Conservation (phyloP, 176 grass and related monocot species). For the maize (Zea mays) region Zm-B73-REFERENCE-NAM-5.0 NC_050099.1:183746001-183746500, state of each 20-base stretch:
- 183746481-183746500: neutral
- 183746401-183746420: neutral
- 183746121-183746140: slow-evolving; percentile 89
- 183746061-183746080: slow-evolving; percentile 80
- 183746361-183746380: neutral
- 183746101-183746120: slow-evolving; percentile 93
- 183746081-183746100: slow-evolving; percentile 97
- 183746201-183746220: slow-evolving; percentile 90
- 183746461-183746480: neutral
- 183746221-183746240: slow-evolving; percentile 95
- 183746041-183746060: slow-evolving; percentile 78
- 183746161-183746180: slow-evolving; percentile 82
- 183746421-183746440: neutral
- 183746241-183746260: slow-evolving; percentile 99
- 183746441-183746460: neutral
- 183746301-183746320: neutral
- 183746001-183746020: slow-evolving; percentile 82
- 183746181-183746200: slow-evolving; percentile 99
- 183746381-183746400: slow-evolving; percentile 17
- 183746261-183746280: slow-evolving; percentile 69
- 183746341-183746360: neutral
- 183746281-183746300: slow-evolving; percentile 11
- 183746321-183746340: neutral
- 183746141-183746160: slow-evolving; percentile 83
- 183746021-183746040: slow-evolving; percentile 69